These are phyloP conservation scores for Colletotrichum simmondsii DNA, from an alignment of 2,329 filamentous ascomycete species.

Conservation along the genomic window DNA sequence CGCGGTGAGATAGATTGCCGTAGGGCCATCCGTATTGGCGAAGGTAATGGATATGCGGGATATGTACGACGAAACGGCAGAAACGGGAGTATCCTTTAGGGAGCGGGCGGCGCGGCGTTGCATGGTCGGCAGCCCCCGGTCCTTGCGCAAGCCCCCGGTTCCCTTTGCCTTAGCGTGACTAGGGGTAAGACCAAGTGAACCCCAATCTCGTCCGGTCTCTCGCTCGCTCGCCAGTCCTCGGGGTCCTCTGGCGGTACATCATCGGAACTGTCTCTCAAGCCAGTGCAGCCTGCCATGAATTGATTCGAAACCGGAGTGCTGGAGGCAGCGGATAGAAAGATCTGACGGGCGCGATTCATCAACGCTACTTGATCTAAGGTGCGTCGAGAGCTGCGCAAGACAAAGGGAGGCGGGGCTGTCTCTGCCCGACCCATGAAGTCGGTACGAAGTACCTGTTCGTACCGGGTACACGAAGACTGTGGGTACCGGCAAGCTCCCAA, in stretches of 20 bases:
- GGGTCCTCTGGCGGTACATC: background rate
- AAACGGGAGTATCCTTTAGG: conserved; percentile 37
- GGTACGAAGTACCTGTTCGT: conserved; percentile 26
- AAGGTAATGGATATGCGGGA: conserved; percentile 32
- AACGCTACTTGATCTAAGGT: background rate
- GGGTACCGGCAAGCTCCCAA: conserved; percentile 14
- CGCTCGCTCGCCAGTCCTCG: background rate
- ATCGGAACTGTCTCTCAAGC: conserved; percentile 11
- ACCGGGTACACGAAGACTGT: conserved; percentile 15
- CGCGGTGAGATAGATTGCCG: conserved; percentile 13
- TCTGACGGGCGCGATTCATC: conserved; percentile 2
- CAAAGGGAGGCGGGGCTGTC: conserved; percentile 33
- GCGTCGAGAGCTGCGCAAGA: conserved; percentile 17
- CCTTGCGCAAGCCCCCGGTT: conserved; percentile 28
- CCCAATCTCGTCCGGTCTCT: background rate
- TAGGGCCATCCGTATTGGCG: conserved; percentile 23
- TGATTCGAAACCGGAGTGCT: conserved; percentile 5
- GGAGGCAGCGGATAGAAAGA: background rate
- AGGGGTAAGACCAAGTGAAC: conserved; percentile 3
- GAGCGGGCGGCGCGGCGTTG: conserved; percentile 33
- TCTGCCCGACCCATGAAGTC: conserved; percentile 33
- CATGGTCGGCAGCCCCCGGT: conserved; percentile 33
- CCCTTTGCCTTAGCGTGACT: conserved; percentile 22
- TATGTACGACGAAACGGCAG: conserved; percentile 33
- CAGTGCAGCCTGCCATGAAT: conserved; percentile 8